Conservation (phyloP, 257 asterid species). For the Galeopsis tetrahit region DNA sequence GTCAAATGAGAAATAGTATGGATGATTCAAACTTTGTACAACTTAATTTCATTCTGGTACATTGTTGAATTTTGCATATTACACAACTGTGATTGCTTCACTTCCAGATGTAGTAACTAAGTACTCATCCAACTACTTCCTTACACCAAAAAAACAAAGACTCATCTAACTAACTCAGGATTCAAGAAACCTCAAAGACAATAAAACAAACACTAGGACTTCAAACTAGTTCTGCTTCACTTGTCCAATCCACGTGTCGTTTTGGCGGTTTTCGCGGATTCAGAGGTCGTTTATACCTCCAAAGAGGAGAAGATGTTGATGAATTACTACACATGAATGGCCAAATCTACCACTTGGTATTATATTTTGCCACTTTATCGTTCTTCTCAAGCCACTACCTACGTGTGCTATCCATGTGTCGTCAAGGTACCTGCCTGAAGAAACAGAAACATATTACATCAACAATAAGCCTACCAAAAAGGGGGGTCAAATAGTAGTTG, state of each 20-base stretch:
- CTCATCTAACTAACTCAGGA: constrained; percentile 13
- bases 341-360: constrained; percentile 88
- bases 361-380: constrained; percentile 70
- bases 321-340: constrained; percentile 74
- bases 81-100: neutral
- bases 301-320: constrained; percentile 63
- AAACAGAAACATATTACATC: neutral
- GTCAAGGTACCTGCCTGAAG: constrained; percentile 83
- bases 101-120: no score
- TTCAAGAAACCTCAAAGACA: constrained; percentile 8
- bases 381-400: constrained; percentile 51
- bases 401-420: constrained; percentile 87
- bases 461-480: neutral
- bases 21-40: constrained; percentile 14
- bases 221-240: constrained; percentile 28
- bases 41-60: neutral
- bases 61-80: neutral
- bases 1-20: neutral
- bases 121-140: neutral
- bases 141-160: neutral
- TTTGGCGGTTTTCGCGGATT: constrained; percentile 58
- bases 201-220: constrained; percentile 12
- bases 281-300: constrained; percentile 84
- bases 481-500: neutral
- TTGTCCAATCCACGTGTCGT: constrained; percentile 79